Conservation (phyloP, 2,329 filamentous ascomycete genomes). For the Diaporthe aspalathi region DNA sequence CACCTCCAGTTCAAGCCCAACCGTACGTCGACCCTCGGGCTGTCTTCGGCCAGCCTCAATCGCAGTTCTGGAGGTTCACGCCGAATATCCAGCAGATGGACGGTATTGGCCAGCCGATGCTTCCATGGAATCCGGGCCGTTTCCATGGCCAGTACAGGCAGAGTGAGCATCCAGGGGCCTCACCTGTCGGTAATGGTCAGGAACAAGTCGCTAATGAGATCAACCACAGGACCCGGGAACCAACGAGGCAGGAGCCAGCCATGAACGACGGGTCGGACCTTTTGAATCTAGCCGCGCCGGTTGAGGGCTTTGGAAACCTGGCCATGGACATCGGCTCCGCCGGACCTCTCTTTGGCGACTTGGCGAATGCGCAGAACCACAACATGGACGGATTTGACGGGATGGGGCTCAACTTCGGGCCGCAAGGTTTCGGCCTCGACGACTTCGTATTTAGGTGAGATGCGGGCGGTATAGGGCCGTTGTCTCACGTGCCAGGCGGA, state of each 20-base stretch:
- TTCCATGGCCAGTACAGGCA: conserved; percentile 18
- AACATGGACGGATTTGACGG: background rate
- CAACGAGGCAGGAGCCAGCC: conserved; percentile 2
- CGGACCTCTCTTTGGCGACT: background rate
- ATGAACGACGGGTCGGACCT: background rate
- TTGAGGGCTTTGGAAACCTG: background rate
- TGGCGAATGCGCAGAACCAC: background rate
- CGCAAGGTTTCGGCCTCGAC: background rate
- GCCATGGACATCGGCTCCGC: background rate
- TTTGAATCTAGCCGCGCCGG: background rate
- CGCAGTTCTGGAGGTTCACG: background rate
- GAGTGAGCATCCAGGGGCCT: conserved; percentile 30
- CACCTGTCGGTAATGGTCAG: conserved; percentile 22
- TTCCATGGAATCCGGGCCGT: background rate
- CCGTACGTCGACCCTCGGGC: conserved; percentile 1
- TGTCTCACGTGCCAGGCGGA: background rate
- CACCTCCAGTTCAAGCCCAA: background rate
- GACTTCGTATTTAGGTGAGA: background rate
- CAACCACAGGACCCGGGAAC: conserved; percentile 5
- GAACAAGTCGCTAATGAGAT: conserved; percentile 30
- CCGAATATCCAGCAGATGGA: background rate
- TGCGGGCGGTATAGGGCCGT: background rate
- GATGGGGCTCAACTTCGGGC: background rate
- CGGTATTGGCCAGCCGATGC: conserved; percentile 2
- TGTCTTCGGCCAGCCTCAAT: background rate